A percentile compares a stretch with the other conserved stretches of the same genome.
Conservation (phyloP, 768 basidiomycete species). For the Grammothele lineata region DNA sequence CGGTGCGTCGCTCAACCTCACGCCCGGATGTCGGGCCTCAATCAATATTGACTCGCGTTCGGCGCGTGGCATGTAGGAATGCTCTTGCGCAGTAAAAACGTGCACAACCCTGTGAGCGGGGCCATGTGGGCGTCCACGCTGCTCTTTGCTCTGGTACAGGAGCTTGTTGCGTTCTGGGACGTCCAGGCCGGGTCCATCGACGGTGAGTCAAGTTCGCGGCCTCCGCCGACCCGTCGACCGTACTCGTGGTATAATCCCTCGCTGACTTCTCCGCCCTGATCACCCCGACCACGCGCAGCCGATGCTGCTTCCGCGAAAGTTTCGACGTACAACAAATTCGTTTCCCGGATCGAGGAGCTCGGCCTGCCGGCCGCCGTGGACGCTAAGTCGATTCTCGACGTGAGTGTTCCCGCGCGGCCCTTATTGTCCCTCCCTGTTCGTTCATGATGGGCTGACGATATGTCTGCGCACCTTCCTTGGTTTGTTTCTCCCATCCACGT, state of each 20-base stretch:
- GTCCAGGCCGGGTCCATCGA: conserved; percentile 36
- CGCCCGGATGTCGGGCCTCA: background rate
- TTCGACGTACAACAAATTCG: conserved; percentile 62
- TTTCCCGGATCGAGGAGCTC: conserved; percentile 54
- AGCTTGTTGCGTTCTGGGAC: conserved; percentile 56
- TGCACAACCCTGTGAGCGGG: conserved; percentile 62
- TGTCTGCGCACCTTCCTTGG: background rate
- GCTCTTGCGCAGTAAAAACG: conserved; percentile 57
- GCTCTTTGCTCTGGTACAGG: conserved; percentile 71
- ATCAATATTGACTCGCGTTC: background rate
- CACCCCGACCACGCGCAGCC: conserved; percentile 28
- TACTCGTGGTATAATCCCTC: too few relatives aligned
- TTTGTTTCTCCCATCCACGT: background rate
- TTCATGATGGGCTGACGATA: too few relatives aligned
- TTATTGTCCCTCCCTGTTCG: too few relatives aligned
- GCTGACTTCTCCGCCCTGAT: too few relatives aligned
- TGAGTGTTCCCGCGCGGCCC: too few relatives aligned
- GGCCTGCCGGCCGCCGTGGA: conserved; percentile 59
- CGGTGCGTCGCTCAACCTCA: conserved; percentile 36
- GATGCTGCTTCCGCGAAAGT: conserved; percentile 46
- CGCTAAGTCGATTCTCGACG: conserved; percentile 72
- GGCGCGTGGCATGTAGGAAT: conserved; percentile 40
- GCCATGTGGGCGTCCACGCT: conserved; percentile 69
- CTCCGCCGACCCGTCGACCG: too few relatives aligned
- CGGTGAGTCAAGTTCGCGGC: conserved; percentile 30